These are phyloP conservation scores for Boletus speciosus DNA, from an alignment of 768 basidiomycete species.

Conservation along the genomic window DNA sequence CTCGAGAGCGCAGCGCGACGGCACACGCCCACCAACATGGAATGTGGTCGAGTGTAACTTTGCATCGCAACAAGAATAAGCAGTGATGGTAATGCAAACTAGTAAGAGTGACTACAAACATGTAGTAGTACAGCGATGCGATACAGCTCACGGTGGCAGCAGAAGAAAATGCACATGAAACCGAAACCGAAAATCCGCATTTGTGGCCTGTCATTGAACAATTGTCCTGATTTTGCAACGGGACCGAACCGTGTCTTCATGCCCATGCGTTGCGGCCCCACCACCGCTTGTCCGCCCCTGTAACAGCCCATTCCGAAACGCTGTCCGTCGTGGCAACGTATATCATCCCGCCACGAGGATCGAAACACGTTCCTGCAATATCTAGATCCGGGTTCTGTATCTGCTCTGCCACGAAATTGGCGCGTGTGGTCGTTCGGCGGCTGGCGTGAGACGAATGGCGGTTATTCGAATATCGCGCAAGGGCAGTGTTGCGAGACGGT, in stretches of 20 bases:
- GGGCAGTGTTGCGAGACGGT: constrained; percentile 17
- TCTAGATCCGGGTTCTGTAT: constrained; percentile 36
- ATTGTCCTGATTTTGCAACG: background rate
- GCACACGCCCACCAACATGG: constrained; percentile 23
- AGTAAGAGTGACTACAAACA: constrained; percentile 11
- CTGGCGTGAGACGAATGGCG: constrained; percentile 17
- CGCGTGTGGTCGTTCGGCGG: constrained; percentile 17
- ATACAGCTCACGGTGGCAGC: constrained; percentile 9
- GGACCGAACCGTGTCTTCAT: constrained; percentile 16
- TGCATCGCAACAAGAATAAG: background rate
- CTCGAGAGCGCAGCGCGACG: constrained; percentile 24
- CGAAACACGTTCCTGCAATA: constrained; percentile 71
- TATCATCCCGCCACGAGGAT: constrained; percentile 61
- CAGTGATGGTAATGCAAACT: background rate
- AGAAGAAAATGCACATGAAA: constrained; percentile 1
- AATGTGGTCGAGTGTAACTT: background rate
- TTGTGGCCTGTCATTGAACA: background rate
- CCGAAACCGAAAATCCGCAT: constrained; percentile 9
- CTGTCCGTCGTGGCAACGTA: constrained; percentile 66
- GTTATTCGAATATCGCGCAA: constrained; percentile 16
- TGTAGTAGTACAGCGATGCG: constrained; percentile 21
- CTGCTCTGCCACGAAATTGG: constrained; percentile 11
- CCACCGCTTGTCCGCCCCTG: constrained; percentile 71
- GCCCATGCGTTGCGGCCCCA: constrained; percentile 53
- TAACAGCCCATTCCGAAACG: constrained; percentile 75